Evolutionary conservation across 768 basidiomycete species (phyloP).

Genomic region (Stropharia rugosoannulata): DNA sequence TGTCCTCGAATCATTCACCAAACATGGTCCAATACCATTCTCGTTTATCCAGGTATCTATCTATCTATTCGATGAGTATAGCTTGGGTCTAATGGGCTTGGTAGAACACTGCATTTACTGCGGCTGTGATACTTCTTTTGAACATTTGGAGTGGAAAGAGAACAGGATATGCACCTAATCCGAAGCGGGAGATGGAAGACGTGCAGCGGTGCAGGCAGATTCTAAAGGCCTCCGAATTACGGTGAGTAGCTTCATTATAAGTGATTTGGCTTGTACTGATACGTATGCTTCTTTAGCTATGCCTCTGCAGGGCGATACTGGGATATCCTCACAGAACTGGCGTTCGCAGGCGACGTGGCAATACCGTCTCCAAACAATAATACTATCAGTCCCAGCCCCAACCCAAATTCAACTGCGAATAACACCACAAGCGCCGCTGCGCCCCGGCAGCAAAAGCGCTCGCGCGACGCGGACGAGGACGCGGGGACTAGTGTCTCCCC

Average conservation of each 20-base stretch:
- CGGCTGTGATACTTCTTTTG: slow-evolving; percentile 57
- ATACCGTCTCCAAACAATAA: slow-evolving; percentile 13
- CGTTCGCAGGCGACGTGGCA: slow-evolving; percentile 31
- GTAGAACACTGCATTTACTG: slow-evolving; percentile 35
- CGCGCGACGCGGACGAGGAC: slow-evolving; percentile 14
- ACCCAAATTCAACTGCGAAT: neutral
- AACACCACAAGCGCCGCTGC: neutral
- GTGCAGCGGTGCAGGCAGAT: slow-evolving; percentile 59
- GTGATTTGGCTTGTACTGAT: neutral
- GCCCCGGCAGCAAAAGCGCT: slow-evolving; percentile 13
- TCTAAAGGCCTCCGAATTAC: slow-evolving; percentile 39
- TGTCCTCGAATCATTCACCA: slow-evolving; percentile 56
- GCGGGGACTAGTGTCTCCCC: slow-evolving; percentile 9
- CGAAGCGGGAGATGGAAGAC: slow-evolving; percentile 53
- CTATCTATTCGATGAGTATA: neutral
- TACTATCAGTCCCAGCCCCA: neutral
- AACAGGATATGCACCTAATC: slow-evolving; percentile 44
- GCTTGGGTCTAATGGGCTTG: slow-evolving; percentile 2
- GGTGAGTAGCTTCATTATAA: slow-evolving; percentile 23
- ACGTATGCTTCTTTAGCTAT: slow-evolving; percentile 30
- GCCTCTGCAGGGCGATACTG: slow-evolving; percentile 38
- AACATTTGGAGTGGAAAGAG: slow-evolving; percentile 64
- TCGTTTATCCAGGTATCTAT: slow-evolving; percentile 35
- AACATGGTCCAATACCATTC: slow-evolving; percentile 30
- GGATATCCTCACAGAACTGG: slow-evolving; percentile 36